Evolutionary conservation across 805 yeast genomes (phyloP), one percentile per base, ranked within the genome.

Genomic region (Schwanniomyces polymorphus): DNA sequence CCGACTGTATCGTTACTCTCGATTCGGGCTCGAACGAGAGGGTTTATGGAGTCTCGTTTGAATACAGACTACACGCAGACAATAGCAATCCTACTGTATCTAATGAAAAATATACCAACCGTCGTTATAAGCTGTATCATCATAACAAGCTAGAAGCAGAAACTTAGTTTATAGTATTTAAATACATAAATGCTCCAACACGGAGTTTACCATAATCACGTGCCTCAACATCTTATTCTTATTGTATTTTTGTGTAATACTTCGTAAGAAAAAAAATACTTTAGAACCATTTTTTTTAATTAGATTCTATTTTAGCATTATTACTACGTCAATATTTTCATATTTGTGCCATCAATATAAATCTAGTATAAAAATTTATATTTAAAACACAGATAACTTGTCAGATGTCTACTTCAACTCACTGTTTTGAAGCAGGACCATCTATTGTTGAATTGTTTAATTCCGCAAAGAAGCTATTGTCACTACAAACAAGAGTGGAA

Each of bases 51-150:
- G 78, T 76, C 6, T 60, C 70, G 10, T 73, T 74, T 46, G 79
- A 75, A 52, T 78, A 78, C 55, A 65, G 78, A 48, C 64, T 76
- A 39, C 81, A 78, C 55, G 60, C 73, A 17, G 80, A 75, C 47
- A 61, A 56, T 48, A 53, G 47, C 45, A 50, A 38, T 26, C 60
- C 56, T 39, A 34, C 50, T 18, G 14, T 37, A 9, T n/a, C 46
- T 16, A 37, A 40, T 12, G 49, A 46, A 12, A 43, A 33, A 27
- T 38, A 46, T 23, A 21, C 27, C 10, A 31, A 38, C 17, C 49
- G 49, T 39, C 49, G 49, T 27, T 44, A 42, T 25, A 46, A 38
- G 27, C 41, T 38, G 41, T 38, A 38, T n/a, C 41, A 38, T 38
- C 41, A 38, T 26, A 38, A 26, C 16, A 38, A 38, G 21, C 21